A percentile compares a stretch with the other conserved stretches of the same genome.
phyloP scores from a whole-genome alignment of 2,329 filamentous ascomycete genomes.

The Penicillium rolfsii region DNA sequence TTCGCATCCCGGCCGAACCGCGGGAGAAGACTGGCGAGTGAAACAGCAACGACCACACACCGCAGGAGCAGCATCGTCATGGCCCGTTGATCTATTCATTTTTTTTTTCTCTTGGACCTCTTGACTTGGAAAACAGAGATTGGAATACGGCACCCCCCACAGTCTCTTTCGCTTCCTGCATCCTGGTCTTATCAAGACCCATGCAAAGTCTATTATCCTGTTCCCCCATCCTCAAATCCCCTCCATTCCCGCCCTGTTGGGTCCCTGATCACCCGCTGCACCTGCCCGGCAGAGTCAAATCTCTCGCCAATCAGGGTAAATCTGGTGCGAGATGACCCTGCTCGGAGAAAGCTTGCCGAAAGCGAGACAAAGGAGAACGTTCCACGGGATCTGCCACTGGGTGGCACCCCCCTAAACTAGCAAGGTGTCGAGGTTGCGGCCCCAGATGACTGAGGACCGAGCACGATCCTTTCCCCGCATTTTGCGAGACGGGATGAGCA shows the following conservation, averaged over 20 bases:
- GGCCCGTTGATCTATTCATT: not conserved
- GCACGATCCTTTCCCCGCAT: conserved; percentile 19
- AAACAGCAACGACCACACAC: conserved; percentile 7
- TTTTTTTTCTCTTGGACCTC: not conserved
- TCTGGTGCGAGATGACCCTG: not conserved
- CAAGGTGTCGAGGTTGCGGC: not conserved
- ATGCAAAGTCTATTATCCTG: not conserved
- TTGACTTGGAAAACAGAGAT: not conserved
- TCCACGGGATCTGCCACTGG: conserved; percentile 6
- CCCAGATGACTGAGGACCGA: conserved; percentile 3
- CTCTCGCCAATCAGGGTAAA: not conserved
- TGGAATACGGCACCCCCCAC: not conserved
- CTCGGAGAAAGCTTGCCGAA: conserved; percentile 6
- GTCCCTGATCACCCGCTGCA: conserved; percentile 4
- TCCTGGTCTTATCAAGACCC: not conserved
- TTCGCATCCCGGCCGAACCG: conserved; percentile 46
- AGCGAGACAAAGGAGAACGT: not conserved
- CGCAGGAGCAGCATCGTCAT: not conserved
- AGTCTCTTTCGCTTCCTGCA: not conserved
- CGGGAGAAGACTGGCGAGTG: conserved; percentile 28
- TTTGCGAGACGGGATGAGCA: conserved; percentile 10
- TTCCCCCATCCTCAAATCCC: not conserved
- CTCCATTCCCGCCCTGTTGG: not conserved
- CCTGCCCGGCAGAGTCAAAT: not conserved
- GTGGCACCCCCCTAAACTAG: not conserved